Percentiles rank a stretch among this genome's conserved stretches.
phyloP scores from a whole-genome alignment of 495 filamentous ascomycete genomes.

The Bombardia bombarda region DNA sequence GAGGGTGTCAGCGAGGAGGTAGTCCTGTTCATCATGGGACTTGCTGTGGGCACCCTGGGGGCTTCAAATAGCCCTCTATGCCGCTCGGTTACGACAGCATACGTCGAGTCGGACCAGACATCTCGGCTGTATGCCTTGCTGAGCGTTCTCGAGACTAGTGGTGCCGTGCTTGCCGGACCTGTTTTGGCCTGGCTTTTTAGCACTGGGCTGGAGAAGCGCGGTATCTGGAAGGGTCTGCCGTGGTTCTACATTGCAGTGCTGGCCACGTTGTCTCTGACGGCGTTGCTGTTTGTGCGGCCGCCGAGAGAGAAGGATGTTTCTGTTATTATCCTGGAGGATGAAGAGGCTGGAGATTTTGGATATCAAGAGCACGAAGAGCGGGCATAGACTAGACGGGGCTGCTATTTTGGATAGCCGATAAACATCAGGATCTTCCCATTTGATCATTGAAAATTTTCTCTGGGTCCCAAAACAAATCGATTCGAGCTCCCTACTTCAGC shows the following conservation, averaged over 20 bases:
- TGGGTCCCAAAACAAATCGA: too few relatives aligned
- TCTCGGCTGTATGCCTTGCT: constrained; percentile 51
- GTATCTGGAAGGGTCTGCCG: constrained; percentile 45
- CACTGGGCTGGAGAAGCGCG: constrained; percentile 39
- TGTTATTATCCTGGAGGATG: not conserved
- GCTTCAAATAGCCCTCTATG: constrained; percentile 33
- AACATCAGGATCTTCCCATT: too few relatives aligned
- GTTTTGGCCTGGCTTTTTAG: constrained; percentile 48
- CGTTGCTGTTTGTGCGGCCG: constrained; percentile 32
- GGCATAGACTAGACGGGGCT: too few relatives aligned
- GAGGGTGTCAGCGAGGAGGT: constrained; percentile 33
- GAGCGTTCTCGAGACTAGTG: constrained; percentile 47
- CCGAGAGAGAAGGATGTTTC: constrained; percentile 15
- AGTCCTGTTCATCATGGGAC: constrained; percentile 46
- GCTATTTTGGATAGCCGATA: too few relatives aligned
- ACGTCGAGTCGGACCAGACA: constrained; percentile 46
- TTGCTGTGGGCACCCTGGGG: constrained; percentile 47
- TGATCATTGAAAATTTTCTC: too few relatives aligned
- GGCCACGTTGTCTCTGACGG: constrained; percentile 30
- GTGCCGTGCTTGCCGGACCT: constrained; percentile 44
- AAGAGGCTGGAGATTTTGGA: not conserved
- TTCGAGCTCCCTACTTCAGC: too few relatives aligned
- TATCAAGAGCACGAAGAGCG: constrained; percentile 2
- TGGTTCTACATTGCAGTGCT: constrained; percentile 44
- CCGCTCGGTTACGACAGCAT: constrained; percentile 44